Conservation (phyloP, 2,329 filamentous ascomycete species). For the Apiospora rasikravindrae region DNA sequence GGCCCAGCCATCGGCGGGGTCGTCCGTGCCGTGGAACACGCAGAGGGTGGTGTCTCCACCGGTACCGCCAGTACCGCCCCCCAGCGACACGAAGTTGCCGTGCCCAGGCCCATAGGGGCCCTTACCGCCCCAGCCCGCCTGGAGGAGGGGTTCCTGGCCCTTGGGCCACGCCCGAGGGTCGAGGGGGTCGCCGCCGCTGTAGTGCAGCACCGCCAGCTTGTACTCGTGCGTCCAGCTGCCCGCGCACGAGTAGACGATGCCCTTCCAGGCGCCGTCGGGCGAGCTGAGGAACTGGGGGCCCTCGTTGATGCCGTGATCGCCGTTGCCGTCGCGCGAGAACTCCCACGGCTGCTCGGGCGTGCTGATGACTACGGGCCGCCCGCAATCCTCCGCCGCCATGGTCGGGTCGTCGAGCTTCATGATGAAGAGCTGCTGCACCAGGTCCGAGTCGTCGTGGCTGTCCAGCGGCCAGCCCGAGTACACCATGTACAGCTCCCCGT, state of each 20-base stretch:
- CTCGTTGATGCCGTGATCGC: constrained; percentile 40
- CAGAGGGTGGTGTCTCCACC: constrained; percentile 31
- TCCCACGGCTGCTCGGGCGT: constrained; percentile 37
- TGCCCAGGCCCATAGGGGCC: constrained; percentile 38
- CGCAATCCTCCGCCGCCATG: constrained; percentile 24
- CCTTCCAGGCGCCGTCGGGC: constrained; percentile 37
- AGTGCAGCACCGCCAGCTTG: constrained; percentile 39
- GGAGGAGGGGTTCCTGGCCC: constrained; percentile 33
- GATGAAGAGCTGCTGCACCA: constrained; percentile 38
- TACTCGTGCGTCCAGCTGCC: constrained; percentile 41
- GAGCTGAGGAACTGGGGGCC: constrained; percentile 39
- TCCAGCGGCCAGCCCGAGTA: constrained; percentile 41
- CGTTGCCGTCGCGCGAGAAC: constrained; percentile 35
- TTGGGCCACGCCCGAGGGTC: constrained; percentile 37
- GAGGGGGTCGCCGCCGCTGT: constrained; percentile 36
- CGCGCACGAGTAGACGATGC: constrained; percentile 38
- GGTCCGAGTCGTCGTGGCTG: constrained; percentile 28
- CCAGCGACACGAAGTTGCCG: constrained; percentile 33
- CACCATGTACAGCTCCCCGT: constrained; percentile 35
- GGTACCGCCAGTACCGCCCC: constrained; percentile 8
- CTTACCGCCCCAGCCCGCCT: constrained; percentile 25
- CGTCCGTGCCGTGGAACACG: constrained; percentile 39
- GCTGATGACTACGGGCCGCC: constrained; percentile 31
- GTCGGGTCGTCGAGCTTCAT: constrained; percentile 34
- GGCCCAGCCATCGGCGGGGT: constrained; percentile 36